Percentiles rank a stretch among this genome's conserved stretches.
Conservation (phyloP, 73 alveolate species). For the Paramecium biaurelia region DNA sequence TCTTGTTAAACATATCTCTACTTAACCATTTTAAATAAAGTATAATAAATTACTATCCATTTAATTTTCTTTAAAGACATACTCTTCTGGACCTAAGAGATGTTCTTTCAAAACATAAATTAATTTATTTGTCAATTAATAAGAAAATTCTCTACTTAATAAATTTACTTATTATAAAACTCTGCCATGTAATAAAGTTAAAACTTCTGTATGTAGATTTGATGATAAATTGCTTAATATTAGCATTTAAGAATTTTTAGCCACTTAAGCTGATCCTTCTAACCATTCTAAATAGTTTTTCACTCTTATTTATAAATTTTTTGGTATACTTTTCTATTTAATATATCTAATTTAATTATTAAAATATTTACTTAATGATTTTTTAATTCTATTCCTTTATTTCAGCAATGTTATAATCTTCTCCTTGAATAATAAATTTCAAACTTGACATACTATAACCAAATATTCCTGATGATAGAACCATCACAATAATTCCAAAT, state of each 20-base stretch:
- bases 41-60: constrained; percentile 38
- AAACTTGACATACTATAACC: constrained; percentile 42
- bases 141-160: neutral
- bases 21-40: constrained; percentile 61
- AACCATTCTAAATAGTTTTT: constrained; percentile 64
- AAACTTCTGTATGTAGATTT: constrained; percentile 35
- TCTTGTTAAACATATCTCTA: constrained; percentile 3
- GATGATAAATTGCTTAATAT: neutral
- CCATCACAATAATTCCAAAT: constrained; percentile 5
- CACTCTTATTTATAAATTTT: constrained; percentile 36
- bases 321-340: constrained; percentile 51
- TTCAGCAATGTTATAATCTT: neutral
- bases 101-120: constrained; percentile 37
- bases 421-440: neutral
- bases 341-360: constrained; percentile 19
- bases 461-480: constrained; percentile 4
- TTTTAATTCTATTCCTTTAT: constrained; percentile 47
- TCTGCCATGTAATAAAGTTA: constrained; percentile 12
- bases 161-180: neutral
- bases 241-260: neutral
- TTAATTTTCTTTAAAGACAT: constrained; percentile 54
- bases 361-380: neutral
- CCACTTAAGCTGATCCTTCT: constrained; percentile 32
- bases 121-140: neutral
- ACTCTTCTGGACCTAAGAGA: constrained; percentile 63